These are phyloP conservation scores for Mycena galericulata DNA, from an alignment of 768 basidiomycete species.

Conservation along the genomic window DNA sequence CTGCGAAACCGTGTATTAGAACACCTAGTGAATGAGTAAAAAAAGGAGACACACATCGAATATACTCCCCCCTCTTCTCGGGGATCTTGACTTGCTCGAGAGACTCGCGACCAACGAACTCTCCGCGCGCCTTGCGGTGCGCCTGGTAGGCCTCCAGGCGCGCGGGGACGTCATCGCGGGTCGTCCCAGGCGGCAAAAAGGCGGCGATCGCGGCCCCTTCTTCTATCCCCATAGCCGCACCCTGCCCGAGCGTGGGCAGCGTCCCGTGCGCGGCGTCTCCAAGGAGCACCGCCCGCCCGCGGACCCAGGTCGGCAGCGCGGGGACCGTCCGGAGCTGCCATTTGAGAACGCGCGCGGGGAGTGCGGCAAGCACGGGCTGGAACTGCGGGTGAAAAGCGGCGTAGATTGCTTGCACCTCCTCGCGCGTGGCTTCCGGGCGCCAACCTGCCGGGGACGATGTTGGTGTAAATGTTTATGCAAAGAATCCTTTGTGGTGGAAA, in stretches of 20 bases:
- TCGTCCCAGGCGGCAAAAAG: not conserved
- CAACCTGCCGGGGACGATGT: conserved; percentile 4
- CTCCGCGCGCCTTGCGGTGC: conserved; percentile 10
- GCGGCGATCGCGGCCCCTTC: not conserved
- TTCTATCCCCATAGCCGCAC: not conserved
- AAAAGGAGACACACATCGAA: too few species aligned
- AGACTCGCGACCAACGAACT: too few species aligned
- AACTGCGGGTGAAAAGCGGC: conserved; percentile 1
- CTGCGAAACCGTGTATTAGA: too few species aligned
- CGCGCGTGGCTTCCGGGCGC: not conserved
- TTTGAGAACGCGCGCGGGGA: not conserved
- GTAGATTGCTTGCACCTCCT: not conserved
- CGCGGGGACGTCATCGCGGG: not conserved
- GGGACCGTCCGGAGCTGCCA: conserved; percentile 16
- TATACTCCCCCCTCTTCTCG: too few species aligned
- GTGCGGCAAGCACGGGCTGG: not conserved
- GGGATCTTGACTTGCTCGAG: conserved; percentile 21
- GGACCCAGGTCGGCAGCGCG: conserved; percentile 4
- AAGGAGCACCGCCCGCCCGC: conserved; percentile 5
- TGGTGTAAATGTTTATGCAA: too few species aligned
- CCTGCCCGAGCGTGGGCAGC: conserved; percentile 32
- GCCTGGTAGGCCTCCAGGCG: conserved; percentile 1
- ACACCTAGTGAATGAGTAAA: too few species aligned
- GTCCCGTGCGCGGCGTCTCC: conserved; percentile 37
- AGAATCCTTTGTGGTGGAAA: not conserved